phyloP scores from a whole-genome alignment of 1,284 basidiomycete species.

The Inonotus hispidus region DNA sequence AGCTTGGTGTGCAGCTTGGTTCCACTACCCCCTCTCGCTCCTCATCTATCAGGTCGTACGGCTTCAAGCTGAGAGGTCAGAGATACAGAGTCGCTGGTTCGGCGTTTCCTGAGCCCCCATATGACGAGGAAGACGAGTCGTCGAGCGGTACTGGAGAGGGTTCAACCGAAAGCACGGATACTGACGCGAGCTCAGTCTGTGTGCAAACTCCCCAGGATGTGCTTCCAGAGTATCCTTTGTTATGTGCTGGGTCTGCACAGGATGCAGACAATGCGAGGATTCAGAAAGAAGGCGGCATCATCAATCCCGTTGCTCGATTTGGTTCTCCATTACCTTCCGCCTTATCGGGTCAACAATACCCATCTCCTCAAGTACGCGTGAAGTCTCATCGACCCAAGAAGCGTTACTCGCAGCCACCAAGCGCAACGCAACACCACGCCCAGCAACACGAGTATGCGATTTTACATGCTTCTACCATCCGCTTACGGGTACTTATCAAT shows the following conservation, averaged over 20 bases:
- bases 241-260: slow-evolving; percentile 7
- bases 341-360: neutral
- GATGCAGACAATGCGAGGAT: neutral
- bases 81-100: slow-evolving; percentile 3
- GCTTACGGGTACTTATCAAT: slow-evolving; percentile 3
- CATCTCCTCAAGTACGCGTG: neutral
- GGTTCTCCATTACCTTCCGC: neutral
- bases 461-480: slow-evolving; percentile 6
- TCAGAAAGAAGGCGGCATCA: slow-evolving; percentile 8
- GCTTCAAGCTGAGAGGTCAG: slow-evolving; percentile 14
- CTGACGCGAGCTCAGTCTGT: slow-evolving; percentile 49
- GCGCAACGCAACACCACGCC: slow-evolving; percentile 1
- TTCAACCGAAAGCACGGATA: slow-evolving; percentile 26
- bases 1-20: slow-evolving; percentile 38
- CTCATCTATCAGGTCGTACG: slow-evolving; percentile 11
- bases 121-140: slow-evolving; percentile 29
- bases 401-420: neutral
- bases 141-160: slow-evolving; percentile 20
- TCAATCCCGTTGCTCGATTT: neutral
- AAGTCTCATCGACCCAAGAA: neutral
- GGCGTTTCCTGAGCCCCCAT: slow-evolving; percentile 20
- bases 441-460: slow-evolving; percentile 11
- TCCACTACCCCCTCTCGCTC: neutral
- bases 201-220: slow-evolving; percentile 48
- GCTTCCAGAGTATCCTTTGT: slow-evolving; percentile 21